phyloP scores from a whole-genome alignment of 164 flowering plant genomes.

The Annona squamosa region DNA sequence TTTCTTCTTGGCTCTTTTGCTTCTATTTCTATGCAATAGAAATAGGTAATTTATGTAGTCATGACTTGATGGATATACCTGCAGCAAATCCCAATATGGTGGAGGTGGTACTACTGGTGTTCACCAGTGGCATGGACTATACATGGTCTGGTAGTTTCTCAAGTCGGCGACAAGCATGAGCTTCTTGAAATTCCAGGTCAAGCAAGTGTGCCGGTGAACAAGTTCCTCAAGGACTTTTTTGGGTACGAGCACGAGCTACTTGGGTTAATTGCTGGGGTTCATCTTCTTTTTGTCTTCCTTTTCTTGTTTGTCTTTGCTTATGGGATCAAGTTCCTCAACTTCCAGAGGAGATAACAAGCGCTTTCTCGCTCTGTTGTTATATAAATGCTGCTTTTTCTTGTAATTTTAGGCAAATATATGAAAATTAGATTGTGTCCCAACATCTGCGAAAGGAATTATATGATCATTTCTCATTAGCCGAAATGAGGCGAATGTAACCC shows the following conservation, averaged over 20 bases:
- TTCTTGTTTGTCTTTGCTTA: conserved; percentile 60
- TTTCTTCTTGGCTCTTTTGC: too few species aligned
- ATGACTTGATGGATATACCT: background rate
- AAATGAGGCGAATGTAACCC: background rate
- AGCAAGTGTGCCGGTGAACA: conserved; percentile 20
- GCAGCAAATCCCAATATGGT: conserved; percentile 84
- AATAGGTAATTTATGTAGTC: background rate
- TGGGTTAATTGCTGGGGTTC: conserved; percentile 46
- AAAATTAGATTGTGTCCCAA: background rate
- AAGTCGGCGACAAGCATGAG: conserved; percentile 20
- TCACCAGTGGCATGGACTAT: conserved; percentile 73
- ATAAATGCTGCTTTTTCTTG: background rate
- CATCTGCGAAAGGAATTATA: background rate
- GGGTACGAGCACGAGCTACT: conserved; percentile 65
- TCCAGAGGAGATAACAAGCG: conserved; percentile 50
- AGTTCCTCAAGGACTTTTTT: conserved; percentile 30
- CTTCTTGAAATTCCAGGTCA: conserved; percentile 43
- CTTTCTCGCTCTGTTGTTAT: background rate
- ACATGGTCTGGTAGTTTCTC: conserved; percentile 63
- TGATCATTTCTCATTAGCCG: background rate
- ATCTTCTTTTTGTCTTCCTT: conserved; percentile 43
- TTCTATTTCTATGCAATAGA: background rate
- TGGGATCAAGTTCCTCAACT: conserved; percentile 70
- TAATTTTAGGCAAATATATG: background rate
- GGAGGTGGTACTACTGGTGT: conserved; percentile 94